phyloP scores from a whole-genome alignment of 306 rosid genomes.

The barrel medic (Medicago truncatula) region MtrunA17r5.0-ANR NC_053044.1:49241501-49242000 shows the following conservation, averaged over 20 bases:
- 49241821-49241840: slow-evolving; percentile 1
- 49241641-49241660: slow-evolving; percentile 21
- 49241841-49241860: background rate
- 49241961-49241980: slow-evolving; percentile 1
- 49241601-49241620: slow-evolving; percentile 15
- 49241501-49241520: slow-evolving; percentile 83
- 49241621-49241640: slow-evolving; percentile 25
- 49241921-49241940: slow-evolving; percentile 3
- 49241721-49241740: slow-evolving; percentile 21
- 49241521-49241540: slow-evolving; percentile 70
- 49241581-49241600: slow-evolving; percentile 54
- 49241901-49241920: slow-evolving; percentile 5
- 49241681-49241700: slow-evolving; percentile 34
- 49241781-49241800: slow-evolving; percentile 7
- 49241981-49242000: slow-evolving; percentile 3
- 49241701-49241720: slow-evolving; percentile 14
- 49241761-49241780: slow-evolving; percentile 5
- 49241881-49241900: slow-evolving; percentile 10
- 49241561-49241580: slow-evolving; percentile 87
- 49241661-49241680: slow-evolving; percentile 30
- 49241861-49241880: slow-evolving; percentile 1
- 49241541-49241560: slow-evolving; percentile 72
- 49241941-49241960: background rate
- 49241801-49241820: background rate
- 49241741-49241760: slow-evolving; percentile 1